Conservation (phyloP, 192 early-diverging fungal genomes). For the Coemansia sp. region DNA sequence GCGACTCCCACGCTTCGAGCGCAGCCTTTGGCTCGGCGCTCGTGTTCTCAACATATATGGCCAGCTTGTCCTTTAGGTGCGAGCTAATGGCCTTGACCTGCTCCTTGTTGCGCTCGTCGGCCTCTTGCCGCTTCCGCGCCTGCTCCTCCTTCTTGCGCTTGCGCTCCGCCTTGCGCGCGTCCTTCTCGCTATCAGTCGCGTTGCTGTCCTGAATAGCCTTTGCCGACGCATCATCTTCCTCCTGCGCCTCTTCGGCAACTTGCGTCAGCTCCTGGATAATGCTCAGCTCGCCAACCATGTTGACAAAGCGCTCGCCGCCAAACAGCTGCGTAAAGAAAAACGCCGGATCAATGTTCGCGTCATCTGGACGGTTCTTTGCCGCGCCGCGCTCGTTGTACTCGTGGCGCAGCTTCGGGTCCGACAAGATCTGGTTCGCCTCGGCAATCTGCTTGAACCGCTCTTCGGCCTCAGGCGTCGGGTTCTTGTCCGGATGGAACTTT, state of each 20-base stretch:
- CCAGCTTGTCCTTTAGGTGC: conserved; percentile 75
- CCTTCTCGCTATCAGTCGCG: conserved; percentile 39
- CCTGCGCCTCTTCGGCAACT: conserved; percentile 65
- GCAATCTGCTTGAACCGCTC: conserved; percentile 91
- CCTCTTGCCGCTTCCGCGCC: conserved; percentile 63
- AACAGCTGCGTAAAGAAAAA: conserved; percentile 96
- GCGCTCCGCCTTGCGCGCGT: conserved; percentile 56
- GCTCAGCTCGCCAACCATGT: conserved; percentile 96
- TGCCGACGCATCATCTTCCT: conserved; percentile 46
- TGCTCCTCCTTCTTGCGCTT: conserved; percentile 62
- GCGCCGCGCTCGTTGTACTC: conserved; percentile 87
- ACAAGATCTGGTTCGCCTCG: conserved; percentile 95
- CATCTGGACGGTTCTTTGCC: conserved; percentile 58
- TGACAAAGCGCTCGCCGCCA: conserved; percentile 96
- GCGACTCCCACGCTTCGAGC: conserved; percentile 65
- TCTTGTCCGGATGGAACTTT: conserved; percentile 63
- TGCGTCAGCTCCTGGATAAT: conserved; percentile 92
- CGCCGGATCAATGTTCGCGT: conserved; percentile 82
- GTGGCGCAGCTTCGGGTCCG: conserved; percentile 83
- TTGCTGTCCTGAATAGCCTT: conserved; percentile 36
- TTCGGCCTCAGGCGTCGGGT: conserved; percentile 55
- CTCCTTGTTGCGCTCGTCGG: conserved; percentile 57
- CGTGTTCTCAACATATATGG: conserved; percentile 68
- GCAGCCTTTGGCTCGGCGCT: conserved; percentile 57
- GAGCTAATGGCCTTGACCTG: conserved; percentile 65